Evolutionary conservation across 352 stramenopile species (phyloP).

Genomic region (Achlya hypogyna): DNA sequence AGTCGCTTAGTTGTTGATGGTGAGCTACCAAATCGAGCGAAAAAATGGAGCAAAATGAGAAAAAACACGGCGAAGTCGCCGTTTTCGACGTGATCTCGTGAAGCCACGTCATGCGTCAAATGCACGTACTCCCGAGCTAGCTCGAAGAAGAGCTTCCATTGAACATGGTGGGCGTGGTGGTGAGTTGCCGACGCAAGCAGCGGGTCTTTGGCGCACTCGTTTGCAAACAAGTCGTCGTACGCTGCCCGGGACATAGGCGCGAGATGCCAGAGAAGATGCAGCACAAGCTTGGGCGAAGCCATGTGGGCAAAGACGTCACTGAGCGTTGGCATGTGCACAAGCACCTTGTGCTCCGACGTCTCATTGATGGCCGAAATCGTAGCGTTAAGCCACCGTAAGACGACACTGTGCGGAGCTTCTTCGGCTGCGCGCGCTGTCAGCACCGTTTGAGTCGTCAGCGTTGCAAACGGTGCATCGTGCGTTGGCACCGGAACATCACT

Average conservation of each 20-base stretch:
- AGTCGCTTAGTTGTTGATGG: not conserved
- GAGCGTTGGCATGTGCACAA: constrained; percentile 37
- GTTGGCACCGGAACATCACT: not conserved
- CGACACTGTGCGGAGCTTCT: not conserved
- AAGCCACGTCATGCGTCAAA: constrained; percentile 54
- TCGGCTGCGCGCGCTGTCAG: not conserved
- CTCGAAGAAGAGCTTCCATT: constrained; percentile 69
- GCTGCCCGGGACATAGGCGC: constrained; percentile 40
- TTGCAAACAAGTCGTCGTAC: constrained; percentile 39
- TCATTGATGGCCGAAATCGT: constrained; percentile 4
- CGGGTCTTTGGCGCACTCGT: constrained; percentile 26
- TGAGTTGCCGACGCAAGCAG: not conserved
- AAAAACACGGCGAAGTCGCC: constrained; percentile 74
- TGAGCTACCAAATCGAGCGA: not conserved
- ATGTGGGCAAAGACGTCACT: constrained; percentile 49
- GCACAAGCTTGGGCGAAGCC: constrained; percentile 46
- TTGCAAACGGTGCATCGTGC: not conserved
- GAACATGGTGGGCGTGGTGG: constrained; percentile 26
- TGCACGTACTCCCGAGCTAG: constrained; percentile 39
- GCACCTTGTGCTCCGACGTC: not conserved
- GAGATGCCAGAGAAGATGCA: constrained; percentile 63
- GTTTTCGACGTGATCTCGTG: constrained; percentile 50
- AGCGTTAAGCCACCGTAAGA: constrained; percentile 9
- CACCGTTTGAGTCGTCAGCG: not conserved
- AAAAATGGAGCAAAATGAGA: constrained; percentile 10